Evolutionary conservation across 2,329 filamentous ascomycete genomes (phyloP), one percentile per base, ranked within the genome.

Genomic region (Claviceps cyperi): DNA sequence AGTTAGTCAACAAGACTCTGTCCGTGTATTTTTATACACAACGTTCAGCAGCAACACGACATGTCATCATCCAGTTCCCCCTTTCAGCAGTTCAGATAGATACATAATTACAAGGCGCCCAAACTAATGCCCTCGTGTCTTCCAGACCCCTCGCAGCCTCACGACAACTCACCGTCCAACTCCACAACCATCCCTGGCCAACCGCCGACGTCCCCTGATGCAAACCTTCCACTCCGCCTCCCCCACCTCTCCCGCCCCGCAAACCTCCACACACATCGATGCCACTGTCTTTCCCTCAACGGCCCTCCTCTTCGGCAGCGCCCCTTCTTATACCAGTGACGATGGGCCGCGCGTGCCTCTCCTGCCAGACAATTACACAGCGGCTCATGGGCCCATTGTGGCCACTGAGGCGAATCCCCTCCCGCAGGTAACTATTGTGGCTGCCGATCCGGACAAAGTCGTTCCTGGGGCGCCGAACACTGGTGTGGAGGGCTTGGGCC

Each of bases 151-250:
- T 50, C 70, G 72, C 52, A 60, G 62, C 58, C 64, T 74, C 54
- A 69, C 69, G 49, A 73, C 71, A 53, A 65, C 69, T 50, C 72
- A 75, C 60, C 70, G 72, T 49, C 72, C 73, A 46, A 69, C 68
- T 8, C 67, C 70, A 22, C 67, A 68, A 50, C 68, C 69, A 53
- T 65, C 71, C 53, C 62, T 70, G 57, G 56, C 66, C 61, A 64
- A 66, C 60, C 71, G 70, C 55, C 65, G 66, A 52, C 66, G 74
- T 58, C 78, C 77, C 40, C 66, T 82, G 50, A 82, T 83, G 78
- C 79, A 83, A 66, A 77, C 75, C 59, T 81, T 82, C 68, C 68
- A 69, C 58, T 71, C 72, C 21, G 70, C 72, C n/a, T 63, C 72
- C 5, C 62, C 73, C 21, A 70, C 73, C 17, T 63, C 72, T 6